Percentiles rank a stretch among this genome's conserved stretches.
phyloP scores from a whole-genome alignment of 345 rosid genomes.

The Lepidium aucheri region DNA sequence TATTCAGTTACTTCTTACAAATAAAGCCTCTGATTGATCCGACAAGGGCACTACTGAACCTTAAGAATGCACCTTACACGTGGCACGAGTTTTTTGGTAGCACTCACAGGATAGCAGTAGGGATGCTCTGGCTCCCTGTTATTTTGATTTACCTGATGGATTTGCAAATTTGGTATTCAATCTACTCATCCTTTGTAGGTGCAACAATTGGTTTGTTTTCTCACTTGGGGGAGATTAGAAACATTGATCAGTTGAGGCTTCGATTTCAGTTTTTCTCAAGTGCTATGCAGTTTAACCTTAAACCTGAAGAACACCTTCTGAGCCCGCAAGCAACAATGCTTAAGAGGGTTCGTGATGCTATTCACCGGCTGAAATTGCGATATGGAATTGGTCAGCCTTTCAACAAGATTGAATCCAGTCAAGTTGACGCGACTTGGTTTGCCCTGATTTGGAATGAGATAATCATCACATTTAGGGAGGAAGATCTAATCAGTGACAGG shows the following conservation, averaged over 20 bases:
- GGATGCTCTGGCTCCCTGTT: slow-evolving; percentile 73
- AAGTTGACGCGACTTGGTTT: slow-evolving; percentile 76
- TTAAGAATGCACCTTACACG: slow-evolving; percentile 11
- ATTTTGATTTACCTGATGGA: slow-evolving; percentile 71
- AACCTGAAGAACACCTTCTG: slow-evolving; percentile 53
- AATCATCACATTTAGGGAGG: slow-evolving; percentile 65
- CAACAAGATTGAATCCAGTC: slow-evolving; percentile 77
- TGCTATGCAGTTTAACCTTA: slow-evolving; percentile 88
- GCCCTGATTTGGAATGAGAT: slow-evolving; percentile 94
- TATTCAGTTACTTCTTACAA: slow-evolving; percentile 77
- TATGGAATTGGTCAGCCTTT: slow-evolving; percentile 81
- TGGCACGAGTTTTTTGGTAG: slow-evolving; percentile 83
- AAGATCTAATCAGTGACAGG: slow-evolving; percentile 65
- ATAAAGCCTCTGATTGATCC: slow-evolving; percentile 71
- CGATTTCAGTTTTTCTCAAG: slow-evolving; percentile 90
- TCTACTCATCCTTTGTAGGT: slow-evolving; percentile 66
- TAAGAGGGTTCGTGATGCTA: slow-evolving; percentile 72
- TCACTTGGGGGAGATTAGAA: slow-evolving; percentile 90
- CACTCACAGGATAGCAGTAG: slow-evolving; percentile 47
- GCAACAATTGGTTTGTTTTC: slow-evolving; percentile 58
- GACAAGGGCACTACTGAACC: slow-evolving; percentile 46
- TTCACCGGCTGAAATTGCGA: slow-evolving; percentile 61
- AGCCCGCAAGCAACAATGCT: slow-evolving; percentile 51
- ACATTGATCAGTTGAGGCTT: slow-evolving; percentile 73
- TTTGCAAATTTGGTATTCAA: slow-evolving; percentile 82